Evolutionary conservation across 2,329 filamentous ascomycete species (phyloP).

Genomic region (Raffaelea deltoideospora): DNA sequence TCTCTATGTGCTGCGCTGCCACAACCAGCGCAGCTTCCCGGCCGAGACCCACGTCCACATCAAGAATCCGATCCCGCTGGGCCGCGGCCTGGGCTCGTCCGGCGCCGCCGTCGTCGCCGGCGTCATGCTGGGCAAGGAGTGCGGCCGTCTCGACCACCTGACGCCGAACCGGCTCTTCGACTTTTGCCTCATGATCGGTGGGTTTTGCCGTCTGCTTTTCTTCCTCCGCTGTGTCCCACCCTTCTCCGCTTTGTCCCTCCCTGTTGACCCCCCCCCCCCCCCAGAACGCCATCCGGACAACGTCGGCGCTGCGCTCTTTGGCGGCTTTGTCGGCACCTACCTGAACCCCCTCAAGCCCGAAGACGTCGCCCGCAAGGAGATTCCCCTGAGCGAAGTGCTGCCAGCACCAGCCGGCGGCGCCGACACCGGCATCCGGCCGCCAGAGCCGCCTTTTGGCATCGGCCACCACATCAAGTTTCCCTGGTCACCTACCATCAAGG

Average conservation of each 20-base stretch:
- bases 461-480: conserved; percentile 93
- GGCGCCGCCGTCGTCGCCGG: conserved; percentile 91
- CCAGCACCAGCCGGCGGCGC: conserved; percentile 79
- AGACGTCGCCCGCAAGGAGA: conserved; percentile 81
- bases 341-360: conserved; percentile 81
- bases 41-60: conserved; percentile 82
- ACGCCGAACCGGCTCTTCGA: conserved; percentile 76
- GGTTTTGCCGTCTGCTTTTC: conserved; percentile 9
- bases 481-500: conserved; percentile 92
- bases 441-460: conserved; percentile 79
- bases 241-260: too few species aligned
- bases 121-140: conserved; percentile 82
- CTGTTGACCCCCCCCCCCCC: conserved; percentile 11
- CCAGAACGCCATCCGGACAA: conserved; percentile 80
- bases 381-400: conserved; percentile 85
- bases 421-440: conserved; percentile 76
- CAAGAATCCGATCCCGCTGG: conserved; percentile 86
- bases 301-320: conserved; percentile 86
- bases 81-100: conserved; percentile 84
- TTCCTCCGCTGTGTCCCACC: not conserved
- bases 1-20: conserved; percentile 86
- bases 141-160: conserved; percentile 60
- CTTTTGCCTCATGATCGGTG: conserved; percentile 92
- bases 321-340: conserved; percentile 93
- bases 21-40: conserved; percentile 74